Conservation (phyloP, 2,329 filamentous ascomycete species). For the Nigrospora osmanthi region DNA sequence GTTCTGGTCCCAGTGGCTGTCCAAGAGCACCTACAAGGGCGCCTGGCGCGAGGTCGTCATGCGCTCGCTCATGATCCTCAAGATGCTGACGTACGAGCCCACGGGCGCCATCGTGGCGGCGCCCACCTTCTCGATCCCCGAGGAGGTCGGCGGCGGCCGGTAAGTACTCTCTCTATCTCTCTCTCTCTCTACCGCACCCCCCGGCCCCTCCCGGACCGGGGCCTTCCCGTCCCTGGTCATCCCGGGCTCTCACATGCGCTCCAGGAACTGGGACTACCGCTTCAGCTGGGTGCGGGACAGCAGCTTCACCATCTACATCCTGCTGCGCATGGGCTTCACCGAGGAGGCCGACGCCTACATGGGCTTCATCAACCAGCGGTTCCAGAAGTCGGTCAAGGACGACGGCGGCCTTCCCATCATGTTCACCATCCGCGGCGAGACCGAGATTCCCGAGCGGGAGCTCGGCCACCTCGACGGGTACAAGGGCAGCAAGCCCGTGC, state of each 20-base stretch:
- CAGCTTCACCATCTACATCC: slow-evolving; percentile 71
- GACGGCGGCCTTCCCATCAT: slow-evolving; percentile 67
- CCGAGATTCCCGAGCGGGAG: slow-evolving; percentile 64
- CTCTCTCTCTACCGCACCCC: not conserved
- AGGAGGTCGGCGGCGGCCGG: slow-evolving; percentile 59
- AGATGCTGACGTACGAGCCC: slow-evolving; percentile 70
- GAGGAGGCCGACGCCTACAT: slow-evolving; percentile 74
- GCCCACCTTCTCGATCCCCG: slow-evolving; percentile 70
- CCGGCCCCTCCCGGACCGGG: too few relatives aligned
- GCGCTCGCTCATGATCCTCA: slow-evolving; percentile 65
- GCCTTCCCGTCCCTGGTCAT: too few relatives aligned
- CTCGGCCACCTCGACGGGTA: slow-evolving; percentile 67
- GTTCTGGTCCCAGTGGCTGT: slow-evolving; percentile 70
- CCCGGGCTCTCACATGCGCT: not conserved
- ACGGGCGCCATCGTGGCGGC: slow-evolving; percentile 72
- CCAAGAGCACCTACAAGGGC: slow-evolving; percentile 62
- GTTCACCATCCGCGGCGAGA: slow-evolving; percentile 71
- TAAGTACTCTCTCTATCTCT: slow-evolving; percentile 11
- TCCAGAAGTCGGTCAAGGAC: slow-evolving; percentile 50
- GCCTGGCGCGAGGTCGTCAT: slow-evolving; percentile 66
- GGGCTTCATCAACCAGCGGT: slow-evolving; percentile 66
- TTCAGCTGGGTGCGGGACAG: slow-evolving; percentile 73
- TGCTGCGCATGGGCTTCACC: slow-evolving; percentile 67
- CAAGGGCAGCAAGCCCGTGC: slow-evolving; percentile 60
- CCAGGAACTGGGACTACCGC: slow-evolving; percentile 63